Conservation (phyloP, 495 filamentous ascomycete species). For the Clavariopsis aquatica region DNA sequence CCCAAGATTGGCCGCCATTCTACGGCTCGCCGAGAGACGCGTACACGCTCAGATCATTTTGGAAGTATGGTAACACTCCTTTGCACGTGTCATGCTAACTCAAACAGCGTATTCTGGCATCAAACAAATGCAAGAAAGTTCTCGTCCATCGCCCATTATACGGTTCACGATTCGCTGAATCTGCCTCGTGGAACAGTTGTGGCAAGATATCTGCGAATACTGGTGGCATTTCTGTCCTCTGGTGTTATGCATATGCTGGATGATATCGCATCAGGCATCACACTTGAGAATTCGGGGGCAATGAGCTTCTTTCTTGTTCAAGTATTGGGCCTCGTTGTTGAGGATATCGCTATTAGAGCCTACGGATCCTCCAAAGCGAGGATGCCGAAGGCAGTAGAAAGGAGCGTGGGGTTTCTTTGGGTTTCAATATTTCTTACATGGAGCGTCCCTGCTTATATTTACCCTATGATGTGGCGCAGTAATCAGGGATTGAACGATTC, state of each 20-base stretch:
- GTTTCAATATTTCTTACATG: constrained; percentile 11
- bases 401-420: background rate
- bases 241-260: constrained; percentile 40
- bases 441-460: constrained; percentile 5
- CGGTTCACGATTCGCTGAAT: constrained; percentile 38
- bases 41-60: constrained; percentile 44
- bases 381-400: background rate
- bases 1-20: constrained; percentile 40
- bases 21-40: constrained; percentile 43
- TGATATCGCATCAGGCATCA: constrained; percentile 34
- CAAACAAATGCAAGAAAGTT: constrained; percentile 44
- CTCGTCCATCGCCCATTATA: constrained; percentile 39
- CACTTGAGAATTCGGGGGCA: constrained; percentile 31
- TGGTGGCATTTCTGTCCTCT: constrained; percentile 46
- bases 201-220: constrained; percentile 44
- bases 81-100: background rate
- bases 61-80: constrained; percentile 37
- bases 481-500: constrained; percentile 10
- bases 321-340: constrained; percentile 42
- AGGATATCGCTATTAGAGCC: no score
- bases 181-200: constrained; percentile 40
- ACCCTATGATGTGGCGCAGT: constrained; percentile 14
- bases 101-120: constrained; percentile 49
- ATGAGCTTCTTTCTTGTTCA: constrained; percentile 45
- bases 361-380: no score